Conservation (phyloP, 768 basidiomycete genomes). For the Suillus spraguei region DNA sequence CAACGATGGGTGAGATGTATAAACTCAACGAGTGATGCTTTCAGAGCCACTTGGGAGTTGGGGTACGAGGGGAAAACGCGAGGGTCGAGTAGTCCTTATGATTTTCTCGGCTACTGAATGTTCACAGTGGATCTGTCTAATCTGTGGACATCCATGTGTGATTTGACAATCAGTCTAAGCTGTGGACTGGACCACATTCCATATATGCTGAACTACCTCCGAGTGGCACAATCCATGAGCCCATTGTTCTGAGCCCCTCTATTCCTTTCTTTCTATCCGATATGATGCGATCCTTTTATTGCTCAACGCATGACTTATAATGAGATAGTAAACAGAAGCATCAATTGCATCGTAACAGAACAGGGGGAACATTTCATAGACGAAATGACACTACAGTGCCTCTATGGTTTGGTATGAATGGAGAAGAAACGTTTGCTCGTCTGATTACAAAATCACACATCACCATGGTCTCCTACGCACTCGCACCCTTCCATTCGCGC, state of each 20-base stretch:
- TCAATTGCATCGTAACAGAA: conserved; percentile 3
- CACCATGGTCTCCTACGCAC: conserved; percentile 47
- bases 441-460: background rate
- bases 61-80: conserved; percentile 7
- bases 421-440: background rate
- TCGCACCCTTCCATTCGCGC: conserved; percentile 41
- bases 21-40: background rate
- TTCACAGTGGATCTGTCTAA: background rate
- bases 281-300: background rate
- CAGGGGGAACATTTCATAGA: background rate
- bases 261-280: background rate
- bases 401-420: background rate
- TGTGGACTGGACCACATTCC: conserved; percentile 2
- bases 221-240: conserved; percentile 23
- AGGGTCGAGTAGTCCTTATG: conserved; percentile 21
- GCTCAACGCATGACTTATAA: background rate
- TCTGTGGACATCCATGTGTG: background rate
- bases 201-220: conserved; percentile 12
- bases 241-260: conserved; percentile 3
- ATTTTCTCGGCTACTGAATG: background rate
- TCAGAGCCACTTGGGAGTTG: background rate
- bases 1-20: conserved; percentile 5
- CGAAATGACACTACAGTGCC: background rate
- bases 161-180: background rate
- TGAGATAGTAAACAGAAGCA: background rate